Evolutionary conservation across 345 rosid species (phyloP).

Genomic region (Gossypium ekmanianum): DNA sequence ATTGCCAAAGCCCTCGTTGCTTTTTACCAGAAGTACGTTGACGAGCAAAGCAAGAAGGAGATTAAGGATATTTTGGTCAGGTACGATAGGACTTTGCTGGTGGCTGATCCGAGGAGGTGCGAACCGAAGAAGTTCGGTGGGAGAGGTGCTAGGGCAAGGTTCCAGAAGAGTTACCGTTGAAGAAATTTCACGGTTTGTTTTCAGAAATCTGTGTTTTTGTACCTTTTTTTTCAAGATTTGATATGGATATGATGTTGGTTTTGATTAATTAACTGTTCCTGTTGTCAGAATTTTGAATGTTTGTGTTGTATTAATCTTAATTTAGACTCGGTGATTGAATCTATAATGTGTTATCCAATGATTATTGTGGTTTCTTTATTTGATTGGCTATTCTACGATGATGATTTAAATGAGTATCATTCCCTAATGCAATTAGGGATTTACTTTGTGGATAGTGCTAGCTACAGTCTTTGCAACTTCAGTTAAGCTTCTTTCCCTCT

Average conservation of each 20-base stretch:
- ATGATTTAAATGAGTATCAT: background rate
- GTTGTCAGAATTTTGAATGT: background rate
- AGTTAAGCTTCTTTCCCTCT: too few relatives aligned
- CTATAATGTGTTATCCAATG: background rate
- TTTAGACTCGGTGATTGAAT: background rate
- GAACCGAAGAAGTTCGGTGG: conserved; percentile 99
- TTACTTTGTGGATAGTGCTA: background rate
- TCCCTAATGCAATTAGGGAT: background rate
- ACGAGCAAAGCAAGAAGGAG: conserved; percentile 90
- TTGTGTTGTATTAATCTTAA: background rate
- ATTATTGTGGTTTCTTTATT: background rate
- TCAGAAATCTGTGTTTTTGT: background rate
- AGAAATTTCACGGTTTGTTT: background rate
- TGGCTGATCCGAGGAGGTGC: conserved; percentile 89
- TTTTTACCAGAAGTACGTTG: conserved; percentile 78
- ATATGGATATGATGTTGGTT: background rate
- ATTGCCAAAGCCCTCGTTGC: conserved; percentile 87
- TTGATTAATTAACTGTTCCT: background rate
- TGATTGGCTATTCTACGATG: background rate
- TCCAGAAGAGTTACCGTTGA: conserved; percentile 96
- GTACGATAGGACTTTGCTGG: conserved; percentile 82
- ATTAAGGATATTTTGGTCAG: conserved; percentile 78
- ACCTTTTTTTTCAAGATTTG: background rate
- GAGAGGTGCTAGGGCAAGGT: conserved; percentile 87
- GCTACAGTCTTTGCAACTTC: too few relatives aligned